Evolutionary conservation across 331 rosid genomes (phyloP).

Genomic region (Rosa hybrid): DNA sequence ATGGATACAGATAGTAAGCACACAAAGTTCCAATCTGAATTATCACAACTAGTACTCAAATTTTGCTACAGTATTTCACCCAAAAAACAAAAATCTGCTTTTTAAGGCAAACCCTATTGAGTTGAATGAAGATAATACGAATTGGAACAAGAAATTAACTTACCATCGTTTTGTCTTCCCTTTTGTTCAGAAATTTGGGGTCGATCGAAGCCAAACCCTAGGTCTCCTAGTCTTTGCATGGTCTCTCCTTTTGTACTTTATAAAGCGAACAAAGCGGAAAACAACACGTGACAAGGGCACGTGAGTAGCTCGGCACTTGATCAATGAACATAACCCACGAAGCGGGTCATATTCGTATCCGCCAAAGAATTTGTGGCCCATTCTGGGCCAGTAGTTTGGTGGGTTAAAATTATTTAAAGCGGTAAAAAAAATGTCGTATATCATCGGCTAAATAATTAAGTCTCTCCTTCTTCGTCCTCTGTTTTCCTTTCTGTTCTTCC

Average conservation of each 20-base stretch:
- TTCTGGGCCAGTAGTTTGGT: background rate
- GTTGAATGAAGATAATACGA: background rate
- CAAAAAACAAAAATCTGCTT: background rate
- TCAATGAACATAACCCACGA: background rate
- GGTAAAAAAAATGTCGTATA: background rate
- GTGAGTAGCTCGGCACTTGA: background rate
- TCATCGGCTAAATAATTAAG: background rate
- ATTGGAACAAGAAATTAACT: background rate
- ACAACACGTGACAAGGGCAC: background rate
- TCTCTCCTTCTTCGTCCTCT: slow-evolving; percentile 9
- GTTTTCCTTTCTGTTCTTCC: no score
- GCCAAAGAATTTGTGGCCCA: background rate
- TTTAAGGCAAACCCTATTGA: no score
- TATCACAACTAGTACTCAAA: no score
- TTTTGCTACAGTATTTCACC: no score
- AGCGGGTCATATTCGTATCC: background rate
- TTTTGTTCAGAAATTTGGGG: background rate
- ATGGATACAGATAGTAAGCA: background rate
- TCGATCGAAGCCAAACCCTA: background rate
- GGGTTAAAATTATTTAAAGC: background rate
- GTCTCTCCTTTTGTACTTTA: no score
- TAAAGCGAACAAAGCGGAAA: background rate
- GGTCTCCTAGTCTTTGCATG: background rate
- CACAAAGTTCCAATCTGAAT: no score
- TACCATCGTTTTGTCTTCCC: background rate